phyloP scores from a whole-genome alignment of 2,329 filamentous ascomycete species.

The Apiospora hydei region DNA sequence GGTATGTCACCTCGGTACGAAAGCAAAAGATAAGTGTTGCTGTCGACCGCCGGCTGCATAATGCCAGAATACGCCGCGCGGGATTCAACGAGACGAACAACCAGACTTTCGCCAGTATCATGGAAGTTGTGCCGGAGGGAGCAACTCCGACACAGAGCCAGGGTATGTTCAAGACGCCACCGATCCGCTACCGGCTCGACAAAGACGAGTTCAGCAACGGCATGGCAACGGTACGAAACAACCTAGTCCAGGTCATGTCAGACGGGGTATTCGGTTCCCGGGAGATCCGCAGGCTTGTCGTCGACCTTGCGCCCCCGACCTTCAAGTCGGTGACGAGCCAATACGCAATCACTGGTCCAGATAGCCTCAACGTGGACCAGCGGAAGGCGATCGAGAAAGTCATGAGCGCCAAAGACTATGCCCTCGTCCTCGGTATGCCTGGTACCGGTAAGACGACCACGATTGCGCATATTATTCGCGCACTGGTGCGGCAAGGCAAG shows the following conservation, averaged over 20 bases:
- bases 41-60: slow-evolving; percentile 89
- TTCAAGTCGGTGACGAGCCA: slow-evolving; percentile 74
- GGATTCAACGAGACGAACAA: slow-evolving; percentile 81
- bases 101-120: slow-evolving; percentile 89
- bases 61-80: slow-evolving; percentile 76
- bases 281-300: slow-evolving; percentile 79
- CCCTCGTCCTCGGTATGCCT: slow-evolving; percentile 97
- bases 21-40: slow-evolving; percentile 83
- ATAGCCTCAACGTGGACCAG: slow-evolving; percentile 86
- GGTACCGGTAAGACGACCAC: slow-evolving; percentile 98
- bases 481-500: slow-evolving; percentile 87
- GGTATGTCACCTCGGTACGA: slow-evolving; percentile 82
- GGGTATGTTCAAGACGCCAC: slow-evolving; percentile 59
- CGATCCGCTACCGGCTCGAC: slow-evolving; percentile 82
- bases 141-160: slow-evolving; percentile 58
- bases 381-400: slow-evolving; percentile 88
- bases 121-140: slow-evolving; percentile 76
- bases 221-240: slow-evolving; percentile 94
- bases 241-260: slow-evolving; percentile 91
- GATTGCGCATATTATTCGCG: slow-evolving; percentile 95
- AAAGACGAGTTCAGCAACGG: slow-evolving; percentile 99
- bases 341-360: slow-evolving; percentile 67
- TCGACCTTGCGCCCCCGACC: slow-evolving; percentile 75
- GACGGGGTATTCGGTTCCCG: slow-evolving; percentile 74
- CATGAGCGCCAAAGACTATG: slow-evolving; percentile 94